Evolutionary conservation across 2,329 filamentous ascomycete genomes (phyloP), one percentile per base, ranked within the genome.

Genomic region (Emericellopsis atlantica): DNA sequence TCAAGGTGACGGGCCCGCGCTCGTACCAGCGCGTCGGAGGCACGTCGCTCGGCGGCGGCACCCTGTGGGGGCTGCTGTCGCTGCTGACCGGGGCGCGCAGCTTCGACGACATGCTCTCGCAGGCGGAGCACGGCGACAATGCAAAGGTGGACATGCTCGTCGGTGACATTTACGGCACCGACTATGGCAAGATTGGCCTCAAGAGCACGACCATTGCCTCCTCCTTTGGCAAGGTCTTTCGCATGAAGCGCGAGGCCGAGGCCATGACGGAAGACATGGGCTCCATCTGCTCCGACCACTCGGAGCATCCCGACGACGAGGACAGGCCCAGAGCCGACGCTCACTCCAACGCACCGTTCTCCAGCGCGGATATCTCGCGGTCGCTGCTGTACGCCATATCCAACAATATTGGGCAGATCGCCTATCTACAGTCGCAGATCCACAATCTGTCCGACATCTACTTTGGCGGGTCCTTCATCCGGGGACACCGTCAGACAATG

Each of bases 361-460:
- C 76, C 15, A 72, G 78, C 31, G 79, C 88, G 55, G 92, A 98
- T 60, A 86, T 98, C 48, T 92, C 86, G 21, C 74, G 90, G 26
- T 95, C 87, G 37, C 71, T 98, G 15, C 75, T 98, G 0, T 98
- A 95, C 62, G 92, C 92, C 21, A 87, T 96, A 50, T 90, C 84
- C 58, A 96, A 96, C 67, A 96, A 96, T 62, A 95, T 96, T 48
- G 92, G 92, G 14, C 92, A 98, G 65, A 94, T 98, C 51, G 88
- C 92, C 35, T 95, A 92, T 59, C 70, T 98, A n/a, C 92, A 96
- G 57, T 92, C 87, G 6, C 89, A 95, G 58, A 92, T 95, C 55
- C 90, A 98, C 64, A 76, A 82, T 36, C 70, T 96, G 22, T 83
- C 85, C 47, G 80, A 90, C 54, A 96, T 98, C 45, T 98, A 98